Evolutionary conservation across 768 basidiomycete genomes (phyloP), one percentile per base, ranked within the genome.

Genomic region (Chiua virens): DNA sequence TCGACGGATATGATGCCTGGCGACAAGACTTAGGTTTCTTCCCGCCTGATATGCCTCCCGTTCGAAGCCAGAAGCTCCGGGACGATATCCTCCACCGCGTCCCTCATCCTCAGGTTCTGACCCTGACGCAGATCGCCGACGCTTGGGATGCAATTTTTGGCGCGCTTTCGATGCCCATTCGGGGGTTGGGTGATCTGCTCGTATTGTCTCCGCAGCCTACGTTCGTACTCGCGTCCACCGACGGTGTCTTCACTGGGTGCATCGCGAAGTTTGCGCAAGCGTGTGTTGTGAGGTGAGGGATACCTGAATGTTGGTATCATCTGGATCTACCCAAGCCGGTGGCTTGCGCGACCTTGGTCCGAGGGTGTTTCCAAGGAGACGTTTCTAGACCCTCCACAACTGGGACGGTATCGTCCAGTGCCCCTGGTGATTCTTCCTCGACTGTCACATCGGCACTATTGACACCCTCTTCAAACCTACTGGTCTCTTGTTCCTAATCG

Each of bases 221-320:
- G 77, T 70, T 98, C 95, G 63, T 97, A 92, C 61, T 96, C 90
- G n/a, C 80, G 79, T 6, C 92, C 91, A 7, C 79, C 78, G 17
- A 98, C 79, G 5, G 73, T 67, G 54, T 90, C 83, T 63, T 94
- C 91, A 4, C 73, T 73, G 3, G 83, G 79, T 9, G 83, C 78
- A 57, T 89, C 82, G 49, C 95, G 82, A 45, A 99, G 76, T 73
- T 99, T 99, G 38, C 89, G 82, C 48, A 92, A 75, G n/a, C 90
- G 80, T 38, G 78, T 79, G 51, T n/a, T 82, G 75, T 15, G 77
- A 79, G 14, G 76, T 76, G 51, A 86, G 77, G 63, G 75, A 74
- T 65, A 89, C 63, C n/a, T 79, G 72, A 10, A 89, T 68, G 15
- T 71, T 66, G 49, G 83, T 79, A 61, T 89, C 87, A 32, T 91